These are phyloP conservation scores for Monosporascus cannonballus DNA, from an alignment of 2,329 filamentous ascomycete species.

Conservation along the genomic window DNA sequence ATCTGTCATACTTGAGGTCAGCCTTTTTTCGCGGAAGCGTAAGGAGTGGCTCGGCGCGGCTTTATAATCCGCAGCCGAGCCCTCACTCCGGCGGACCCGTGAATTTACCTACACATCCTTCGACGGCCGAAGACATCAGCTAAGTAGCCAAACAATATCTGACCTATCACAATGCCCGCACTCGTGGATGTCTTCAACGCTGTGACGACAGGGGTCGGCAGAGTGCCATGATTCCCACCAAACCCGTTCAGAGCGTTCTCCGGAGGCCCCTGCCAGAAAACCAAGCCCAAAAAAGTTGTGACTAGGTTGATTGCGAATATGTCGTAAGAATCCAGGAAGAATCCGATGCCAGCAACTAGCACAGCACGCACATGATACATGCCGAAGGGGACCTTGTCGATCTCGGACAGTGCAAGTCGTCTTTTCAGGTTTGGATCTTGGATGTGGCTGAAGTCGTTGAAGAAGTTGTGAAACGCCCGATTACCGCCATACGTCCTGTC, in stretches of 20 bases:
- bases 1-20: slow-evolving; percentile 27
- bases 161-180: slow-evolving; percentile 71
- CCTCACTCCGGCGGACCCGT: too few species aligned
- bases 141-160: slow-evolving; percentile 70
- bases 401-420: slow-evolving; percentile 69
- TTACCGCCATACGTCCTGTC: slow-evolving; percentile 54
- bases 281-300: slow-evolving; percentile 65
- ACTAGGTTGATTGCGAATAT: slow-evolving; percentile 78
- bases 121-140: slow-evolving; percentile 72
- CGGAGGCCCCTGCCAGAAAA: slow-evolving; percentile 58
- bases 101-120: slow-evolving; percentile 51
- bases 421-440: slow-evolving; percentile 70
- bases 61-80: too few species aligned
- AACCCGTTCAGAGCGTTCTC: slow-evolving; percentile 36
- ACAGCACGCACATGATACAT: slow-evolving; percentile 71
- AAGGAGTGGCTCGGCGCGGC: background rate
- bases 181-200: slow-evolving; percentile 78
- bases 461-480: slow-evolving; percentile 67
- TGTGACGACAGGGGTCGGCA: slow-evolving; percentile 62
- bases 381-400: slow-evolving; percentile 72
- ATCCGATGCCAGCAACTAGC: slow-evolving; percentile 72
- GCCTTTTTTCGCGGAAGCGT: background rate
- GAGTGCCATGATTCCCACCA: slow-evolving; percentile 44
- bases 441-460: slow-evolving; percentile 61
- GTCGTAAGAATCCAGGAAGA: slow-evolving; percentile 77